phyloP scores from a whole-genome alignment of 148 eudicot genomes.

The Nepenthes mirabilis region DNA sequence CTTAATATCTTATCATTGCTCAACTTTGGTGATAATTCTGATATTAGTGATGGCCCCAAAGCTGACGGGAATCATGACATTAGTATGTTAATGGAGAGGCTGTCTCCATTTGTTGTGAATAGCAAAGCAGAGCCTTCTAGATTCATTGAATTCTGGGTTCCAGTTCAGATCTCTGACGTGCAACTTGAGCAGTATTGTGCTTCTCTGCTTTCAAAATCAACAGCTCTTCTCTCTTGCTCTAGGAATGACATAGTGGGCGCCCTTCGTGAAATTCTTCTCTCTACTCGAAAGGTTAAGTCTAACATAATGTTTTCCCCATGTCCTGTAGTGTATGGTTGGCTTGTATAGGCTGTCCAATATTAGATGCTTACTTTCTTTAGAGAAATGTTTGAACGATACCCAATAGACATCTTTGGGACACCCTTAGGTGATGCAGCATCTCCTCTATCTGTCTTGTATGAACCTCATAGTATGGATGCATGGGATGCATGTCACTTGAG shows the following conservation, averaged over 20 bases:
- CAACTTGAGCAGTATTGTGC: conserved; percentile 72
- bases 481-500: no score
- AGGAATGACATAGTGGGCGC: conserved; percentile 28
- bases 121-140: conserved; percentile 18
- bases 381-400: no score
- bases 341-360: background rate
- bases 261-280: conserved; percentile 40
- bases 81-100: conserved; percentile 30
- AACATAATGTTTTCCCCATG: background rate
- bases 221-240: conserved; percentile 27
- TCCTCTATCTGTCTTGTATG: no score
- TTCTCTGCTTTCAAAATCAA: conserved; percentile 31
- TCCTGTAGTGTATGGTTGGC: background rate
- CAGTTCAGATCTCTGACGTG: conserved; percentile 54
- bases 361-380: background rate
- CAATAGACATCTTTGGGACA: no score
- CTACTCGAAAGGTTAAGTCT: conserved; percentile 41
- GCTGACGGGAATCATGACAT: conserved; percentile 14
- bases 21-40: conserved; percentile 19
- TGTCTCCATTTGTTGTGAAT: conserved; percentile 27
- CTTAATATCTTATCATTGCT: conserved; percentile 33
- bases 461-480: no score
- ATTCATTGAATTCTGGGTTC: conserved; percentile 72
- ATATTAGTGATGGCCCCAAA: conserved; percentile 8
- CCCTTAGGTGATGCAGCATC: no score